Base-by-base conservation (phyloP, 257 asterid genomes). In the Coffea canephora region DNA sequence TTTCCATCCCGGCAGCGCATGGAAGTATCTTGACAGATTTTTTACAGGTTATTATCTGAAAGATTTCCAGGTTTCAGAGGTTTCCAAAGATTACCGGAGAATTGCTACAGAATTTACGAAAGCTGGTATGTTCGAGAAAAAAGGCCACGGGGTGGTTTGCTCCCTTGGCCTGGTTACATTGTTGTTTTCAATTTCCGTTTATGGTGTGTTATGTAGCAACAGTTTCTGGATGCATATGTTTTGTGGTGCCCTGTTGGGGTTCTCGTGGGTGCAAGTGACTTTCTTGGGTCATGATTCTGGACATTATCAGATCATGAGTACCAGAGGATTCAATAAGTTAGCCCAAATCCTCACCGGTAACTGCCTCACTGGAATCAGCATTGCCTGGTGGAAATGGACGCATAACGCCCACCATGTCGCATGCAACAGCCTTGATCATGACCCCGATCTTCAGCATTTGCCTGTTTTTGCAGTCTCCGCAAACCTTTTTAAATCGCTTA, bases 301-400 rank as follows among this genome's bases (percentile, higher is more conserved):
- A 31, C 98, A 94, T 80, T 94, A 94, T 55, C 80, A 80, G 77
- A 93, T 94, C 0, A 94, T 94, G 98, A 27, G 85, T 13, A 85
- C 74, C 7, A 79, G 74, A 0, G 87, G 90, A 1, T 87, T 36
- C 70, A 94, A 94, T 77, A 90, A 87, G 77, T 8, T 90, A 0
- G 90, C 89, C 0, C 98, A 94, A 83, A 88, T 93, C 39, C 77
- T 91, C 14, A 77, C 97, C 0, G 98, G 98, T 0, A 94, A 94
- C 81, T 94, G 98, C 31, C 84, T 94, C 14, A 93, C 97, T 5
- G 98, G 98, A 2, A 94, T 94, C 77, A 94, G 98, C 85, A 94
- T 94, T 69, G 98, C 97, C 6, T 94, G 98, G 98, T 94, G 98
- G 98, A 94, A 93, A 59, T 94, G 97, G 98, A 94, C 97, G 0